These are phyloP conservation scores for Fusarium mundagurra DNA, from an alignment of 2,329 filamentous ascomycete species.

Conservation along the genomic window DNA sequence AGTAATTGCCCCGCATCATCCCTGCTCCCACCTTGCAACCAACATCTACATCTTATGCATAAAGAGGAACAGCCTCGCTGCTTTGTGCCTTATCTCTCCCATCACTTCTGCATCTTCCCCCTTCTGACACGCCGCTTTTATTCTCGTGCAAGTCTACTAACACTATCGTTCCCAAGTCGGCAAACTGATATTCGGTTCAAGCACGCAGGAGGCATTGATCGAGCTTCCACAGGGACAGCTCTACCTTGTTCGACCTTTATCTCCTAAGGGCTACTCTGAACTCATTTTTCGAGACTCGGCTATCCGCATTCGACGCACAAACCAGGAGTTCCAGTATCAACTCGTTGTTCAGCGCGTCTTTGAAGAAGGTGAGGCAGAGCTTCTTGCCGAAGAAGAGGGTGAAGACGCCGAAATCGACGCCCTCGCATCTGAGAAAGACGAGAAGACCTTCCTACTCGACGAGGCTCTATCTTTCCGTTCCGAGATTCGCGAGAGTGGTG, in stretches of 20 bases:
- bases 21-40: conserved; percentile 20
- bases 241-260: conserved; percentile 93
- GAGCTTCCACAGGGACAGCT: conserved; percentile 96
- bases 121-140: neutral
- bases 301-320: conserved; percentile 89
- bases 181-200: conserved; percentile 90
- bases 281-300: conserved; percentile 98
- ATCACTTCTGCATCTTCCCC: neutral
- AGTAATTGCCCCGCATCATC: conserved; percentile 40
- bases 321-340: conserved; percentile 96
- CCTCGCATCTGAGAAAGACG: conserved; percentile 86
- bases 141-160: conserved; percentile 17
- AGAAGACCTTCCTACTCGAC: conserved; percentile 97
- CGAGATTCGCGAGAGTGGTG: conserved; percentile 80
- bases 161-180: conserved; percentile 66
- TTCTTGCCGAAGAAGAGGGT: conserved; percentile 87
- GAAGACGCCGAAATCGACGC: conserved; percentile 81
- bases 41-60: conserved; percentile 19
- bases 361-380: conserved; percentile 95
- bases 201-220: conserved; percentile 90
- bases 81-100: conserved; percentile 5
- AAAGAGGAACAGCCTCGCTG: conserved; percentile 1
- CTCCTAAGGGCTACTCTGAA: conserved; percentile 97
- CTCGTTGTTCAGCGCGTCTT: conserved; percentile 96
- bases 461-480: conserved; percentile 88